Percentiles rank a stretch among this genome's conserved stretches.
Conservation (phyloP, 495 filamentous ascomycete genomes). For the Penicillium alfredii region DNA sequence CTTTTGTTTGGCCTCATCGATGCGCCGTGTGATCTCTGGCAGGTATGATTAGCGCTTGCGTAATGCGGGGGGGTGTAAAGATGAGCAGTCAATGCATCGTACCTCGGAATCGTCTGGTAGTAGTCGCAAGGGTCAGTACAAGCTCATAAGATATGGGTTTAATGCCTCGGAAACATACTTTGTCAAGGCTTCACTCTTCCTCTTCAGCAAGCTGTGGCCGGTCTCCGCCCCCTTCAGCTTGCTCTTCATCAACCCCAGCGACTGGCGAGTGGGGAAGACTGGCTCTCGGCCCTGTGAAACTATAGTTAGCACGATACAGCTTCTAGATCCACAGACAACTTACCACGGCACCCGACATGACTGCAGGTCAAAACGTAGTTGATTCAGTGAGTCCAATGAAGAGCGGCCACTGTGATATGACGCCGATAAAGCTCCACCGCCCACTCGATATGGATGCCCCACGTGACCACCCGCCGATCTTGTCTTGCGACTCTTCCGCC, state of each 20-base stretch:
- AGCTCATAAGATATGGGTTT: too few relatives aligned
- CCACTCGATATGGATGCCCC: constrained; percentile 22
- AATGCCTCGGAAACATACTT: constrained; percentile 63
- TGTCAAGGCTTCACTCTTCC: constrained; percentile 89
- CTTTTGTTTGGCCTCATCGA: constrained; percentile 98
- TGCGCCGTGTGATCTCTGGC: constrained; percentile 89
- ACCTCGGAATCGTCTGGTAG: constrained; percentile 78
- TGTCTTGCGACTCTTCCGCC: constrained; percentile 19
- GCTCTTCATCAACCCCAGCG: constrained; percentile 91
- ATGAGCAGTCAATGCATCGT: constrained; percentile 18
- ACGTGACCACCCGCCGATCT: constrained; percentile 29
- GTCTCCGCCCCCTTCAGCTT: constrained; percentile 97
- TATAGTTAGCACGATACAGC: constrained; percentile 3
- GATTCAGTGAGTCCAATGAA: constrained; percentile 12
- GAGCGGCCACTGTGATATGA: constrained; percentile 29
- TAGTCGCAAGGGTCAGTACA: constrained; percentile 8
- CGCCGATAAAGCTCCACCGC: constrained; percentile 29
- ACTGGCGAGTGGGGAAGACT: constrained; percentile 98
- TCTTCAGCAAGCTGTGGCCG: constrained; percentile 79
- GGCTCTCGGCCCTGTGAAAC: constrained; percentile 55
- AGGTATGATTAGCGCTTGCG: constrained; percentile 20
- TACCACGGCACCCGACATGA: constrained; percentile 57
- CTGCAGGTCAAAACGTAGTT: constrained; percentile 13
- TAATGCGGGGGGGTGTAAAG: constrained; percentile 18
- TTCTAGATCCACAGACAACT: constrained; percentile 12